Evolutionary conservation across 2,329 filamentous ascomycete genomes (phyloP), one percentile per base, ranked within the genome.

Genomic region (Madurella mycetomatis): DNA sequence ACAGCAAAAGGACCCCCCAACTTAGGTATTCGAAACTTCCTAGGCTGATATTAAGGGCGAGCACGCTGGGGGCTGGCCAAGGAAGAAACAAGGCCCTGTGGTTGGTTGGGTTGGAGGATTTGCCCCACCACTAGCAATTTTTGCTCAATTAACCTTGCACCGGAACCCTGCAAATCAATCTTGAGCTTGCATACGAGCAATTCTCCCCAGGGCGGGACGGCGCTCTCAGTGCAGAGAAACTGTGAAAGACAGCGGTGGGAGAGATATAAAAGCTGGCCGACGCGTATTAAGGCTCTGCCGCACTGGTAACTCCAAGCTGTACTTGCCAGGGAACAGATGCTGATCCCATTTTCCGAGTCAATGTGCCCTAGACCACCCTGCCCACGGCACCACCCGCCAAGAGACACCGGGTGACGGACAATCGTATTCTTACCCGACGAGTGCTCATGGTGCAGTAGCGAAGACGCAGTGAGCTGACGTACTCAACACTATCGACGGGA

Each of bases 271-370:
- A 4, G 25, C 7, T n/a, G 8, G 41, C 16, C n/a, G 32, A 49
- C 41, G 49, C 53, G 53, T 48, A 49, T 34, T 55, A 30, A 39
- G 12, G 32, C 41, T 16, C n/a, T 42, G 31, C 37, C 25, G 25
- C 5, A 8, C 16, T 11, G 7, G 25, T 3, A 7, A 25, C 25
- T n/a, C 25, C 25, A 25, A 25, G 12, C 5, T 18, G 34, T 25
- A 16, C 5, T 17, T 48, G 15, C 39, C 50, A 52, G 51, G 45
- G 41, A 41, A 45, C 2, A 32, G 41, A 12, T 17, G 49, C 11
- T 52, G 49, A 55, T 55, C 53, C 49, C 46, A 53, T 56, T 52
- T 25, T 47, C 42, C 37, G 16, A 34, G n/a, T 34, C 54, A 47
- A 49, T 52, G 53, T 45, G 5, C n/a, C 30, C 19, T 9, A 15